Evolutionary conservation across 257 asterid genomes (phyloP).

Genomic region (Solanum raphanifolium): DNA sequence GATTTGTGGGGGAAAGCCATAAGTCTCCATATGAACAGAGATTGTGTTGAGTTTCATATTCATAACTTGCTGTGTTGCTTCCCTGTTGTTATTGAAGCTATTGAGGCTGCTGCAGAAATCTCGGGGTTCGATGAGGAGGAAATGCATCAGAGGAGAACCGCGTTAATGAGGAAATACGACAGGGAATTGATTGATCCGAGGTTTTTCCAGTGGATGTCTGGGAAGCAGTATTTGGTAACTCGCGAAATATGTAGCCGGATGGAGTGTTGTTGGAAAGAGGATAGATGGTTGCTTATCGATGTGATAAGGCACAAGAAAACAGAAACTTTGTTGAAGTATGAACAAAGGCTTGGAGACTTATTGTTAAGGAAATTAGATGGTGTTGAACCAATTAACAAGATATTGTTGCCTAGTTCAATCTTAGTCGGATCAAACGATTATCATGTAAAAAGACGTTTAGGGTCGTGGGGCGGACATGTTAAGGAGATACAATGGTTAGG

Average conservation of each 20-base stretch:
- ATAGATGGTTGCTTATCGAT: conserved; percentile 14
- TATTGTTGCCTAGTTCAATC: conserved; percentile 31
- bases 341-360: conserved; percentile 35
- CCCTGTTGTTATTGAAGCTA: conserved; percentile 75
- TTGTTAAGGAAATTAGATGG: conserved; percentile 37
- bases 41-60: conserved; percentile 57
- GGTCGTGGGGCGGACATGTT: conserved; percentile 42
- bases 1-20: conserved; percentile 84
- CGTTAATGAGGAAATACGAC: conserved; percentile 46
- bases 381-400: conserved; percentile 5
- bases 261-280: conserved; percentile 14
- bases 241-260: conserved; percentile 14
- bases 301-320: conserved; percentile 3
- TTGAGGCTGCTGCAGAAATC: conserved; percentile 74
- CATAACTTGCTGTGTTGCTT: conserved; percentile 71
- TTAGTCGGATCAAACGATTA: conserved; percentile 53
- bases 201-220: conserved; percentile 21
- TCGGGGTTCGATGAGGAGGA: conserved; percentile 56
- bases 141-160: conserved; percentile 41
- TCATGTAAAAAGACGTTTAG: conserved; percentile 53
- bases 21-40: conserved; percentile 52
- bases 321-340: conserved; percentile 22
- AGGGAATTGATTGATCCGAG: conserved; percentile 26
- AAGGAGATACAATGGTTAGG: conserved; percentile 92
- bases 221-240: conserved; percentile 17